Evolutionary conservation across 176 grass and related monocot genomes (phyloP).

Genomic region (Triticum timopheevii): DNA sequence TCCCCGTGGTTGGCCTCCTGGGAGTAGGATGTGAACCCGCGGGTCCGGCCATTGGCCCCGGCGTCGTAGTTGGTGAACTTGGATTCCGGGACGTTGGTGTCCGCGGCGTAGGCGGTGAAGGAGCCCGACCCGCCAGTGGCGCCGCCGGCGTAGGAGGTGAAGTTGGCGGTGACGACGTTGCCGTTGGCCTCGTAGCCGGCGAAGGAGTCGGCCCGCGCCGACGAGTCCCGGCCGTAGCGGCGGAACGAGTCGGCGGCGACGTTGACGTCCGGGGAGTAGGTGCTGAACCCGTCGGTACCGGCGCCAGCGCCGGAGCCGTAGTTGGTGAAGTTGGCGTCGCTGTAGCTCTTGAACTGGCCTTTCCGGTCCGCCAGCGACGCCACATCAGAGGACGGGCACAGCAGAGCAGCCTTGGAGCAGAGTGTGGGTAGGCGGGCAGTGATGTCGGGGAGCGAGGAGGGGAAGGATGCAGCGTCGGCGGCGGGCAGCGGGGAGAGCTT

Average conservation of each 20-base stretch:
- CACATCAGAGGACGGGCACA: constrained; percentile 40
- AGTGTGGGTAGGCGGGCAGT: constrained; percentile 42
- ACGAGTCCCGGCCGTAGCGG: constrained; percentile 54
- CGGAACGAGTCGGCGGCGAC: constrained; percentile 63
- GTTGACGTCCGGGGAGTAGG: constrained; percentile 64
- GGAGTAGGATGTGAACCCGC: constrained; percentile 55
- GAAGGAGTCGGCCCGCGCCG: constrained; percentile 43
- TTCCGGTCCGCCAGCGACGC: neutral
- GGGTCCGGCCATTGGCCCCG: constrained; percentile 42
- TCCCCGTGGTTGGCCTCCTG: constrained; percentile 55
- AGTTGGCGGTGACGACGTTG: constrained; percentile 78
- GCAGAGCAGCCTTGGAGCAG: constrained; percentile 60
- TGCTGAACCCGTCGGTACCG: constrained; percentile 46
- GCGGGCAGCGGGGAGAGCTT: constrained; percentile 70
- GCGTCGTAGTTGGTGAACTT: constrained; percentile 75
- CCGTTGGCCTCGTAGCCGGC: constrained; percentile 55
- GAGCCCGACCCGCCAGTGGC: constrained; percentile 55
- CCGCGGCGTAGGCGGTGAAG: constrained; percentile 54
- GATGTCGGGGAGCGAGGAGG: constrained; percentile 13
- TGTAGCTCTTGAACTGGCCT: constrained; percentile 47
- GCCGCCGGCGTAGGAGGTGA: constrained; percentile 65
- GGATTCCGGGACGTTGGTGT: constrained; percentile 58
- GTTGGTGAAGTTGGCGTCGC: constrained; percentile 65
- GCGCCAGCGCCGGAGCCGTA: constrained; percentile 41
- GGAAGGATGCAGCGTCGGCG: constrained; percentile 40